A percentile compares a stretch with the other conserved stretches of the same genome.
These are phyloP conservation scores for Salix viminalis DNA, from an alignment of 345 rosid genomes.

Conservation along the genomic window DNA sequence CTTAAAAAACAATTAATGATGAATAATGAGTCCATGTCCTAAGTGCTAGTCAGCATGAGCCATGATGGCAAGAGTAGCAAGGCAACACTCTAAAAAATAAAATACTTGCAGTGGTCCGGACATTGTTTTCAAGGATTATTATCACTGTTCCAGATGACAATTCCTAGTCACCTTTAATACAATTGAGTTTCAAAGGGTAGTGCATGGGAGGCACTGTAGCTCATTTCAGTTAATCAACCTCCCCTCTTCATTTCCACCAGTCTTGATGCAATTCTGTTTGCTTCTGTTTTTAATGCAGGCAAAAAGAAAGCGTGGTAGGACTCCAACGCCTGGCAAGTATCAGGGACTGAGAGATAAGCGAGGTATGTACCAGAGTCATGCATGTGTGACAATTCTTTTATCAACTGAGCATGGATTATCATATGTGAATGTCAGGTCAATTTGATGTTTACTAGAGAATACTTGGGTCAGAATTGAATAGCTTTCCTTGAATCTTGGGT, in stretches of 20 bases:
- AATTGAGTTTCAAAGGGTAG: neutral
- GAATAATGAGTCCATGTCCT: neutral
- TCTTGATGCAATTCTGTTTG: neutral
- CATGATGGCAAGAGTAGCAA: conserved; percentile 1
- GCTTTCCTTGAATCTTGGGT: neutral
- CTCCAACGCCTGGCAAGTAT: conserved; percentile 64
- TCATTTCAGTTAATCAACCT: neutral
- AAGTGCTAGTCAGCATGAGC: neutral
- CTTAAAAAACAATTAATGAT: neutral
- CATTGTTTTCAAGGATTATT: neutral
- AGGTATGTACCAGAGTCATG: conserved; percentile 26
- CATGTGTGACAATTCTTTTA: neutral
- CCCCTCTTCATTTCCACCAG: neutral
- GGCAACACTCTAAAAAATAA: neutral
- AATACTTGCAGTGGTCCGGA: neutral
- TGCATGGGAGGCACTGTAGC: conserved; percentile 1
- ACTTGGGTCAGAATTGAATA: neutral
- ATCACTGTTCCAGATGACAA: neutral
- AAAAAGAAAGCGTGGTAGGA: conserved; percentile 57
- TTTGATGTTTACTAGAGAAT: neutral
- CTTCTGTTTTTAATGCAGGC: conserved; percentile 40
- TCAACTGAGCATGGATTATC: neutral
- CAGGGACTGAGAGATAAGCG: conserved; percentile 48
- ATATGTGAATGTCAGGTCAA: neutral
- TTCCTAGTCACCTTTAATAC: neutral